A percentile compares a stretch with the other conserved stretches of the same genome.
Evolutionary conservation across 2,329 filamentous ascomycete species (phyloP).

Genomic region (Sclerotinia borealis): DNA sequence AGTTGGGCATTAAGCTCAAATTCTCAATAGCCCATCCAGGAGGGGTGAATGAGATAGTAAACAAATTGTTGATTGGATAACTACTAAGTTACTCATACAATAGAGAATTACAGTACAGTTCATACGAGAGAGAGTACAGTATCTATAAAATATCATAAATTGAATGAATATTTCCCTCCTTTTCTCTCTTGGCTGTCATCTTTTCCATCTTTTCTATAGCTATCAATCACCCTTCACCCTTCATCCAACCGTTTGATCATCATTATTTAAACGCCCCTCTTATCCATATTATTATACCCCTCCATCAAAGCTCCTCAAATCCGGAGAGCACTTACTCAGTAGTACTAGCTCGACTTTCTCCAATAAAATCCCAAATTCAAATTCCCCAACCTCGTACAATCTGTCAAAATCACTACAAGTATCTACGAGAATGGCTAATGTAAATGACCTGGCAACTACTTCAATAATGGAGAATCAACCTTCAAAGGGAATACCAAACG

Average conservation of each 20-base stretch:
- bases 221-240: too few relatives aligned
- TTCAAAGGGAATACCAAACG: conserved; percentile 50
- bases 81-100: too few relatives aligned
- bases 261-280: not conserved
- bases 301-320: conserved; percentile 9
- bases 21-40: not conserved
- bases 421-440: conserved; percentile 26
- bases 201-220: too few relatives aligned
- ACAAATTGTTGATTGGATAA: not conserved
- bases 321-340: not conserved
- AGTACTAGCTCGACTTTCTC: conserved; percentile 1
- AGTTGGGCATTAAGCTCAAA: not conserved
- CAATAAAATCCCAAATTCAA: not conserved
- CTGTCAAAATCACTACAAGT: conserved; percentile 2
- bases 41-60: not conserved
- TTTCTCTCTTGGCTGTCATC: not conserved
- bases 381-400: not conserved
- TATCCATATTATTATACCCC: conserved; percentile 8
- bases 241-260: too few relatives aligned
- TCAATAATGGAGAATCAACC: conserved; percentile 33
- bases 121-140: too few relatives aligned
- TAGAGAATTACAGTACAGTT: too few relatives aligned
- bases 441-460: conserved; percentile 27
- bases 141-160: not conserved
- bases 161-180: not conserved